phyloP scores from a whole-genome alignment of 192 early-diverging fungal species.

The Piromyces sp. region DNA sequence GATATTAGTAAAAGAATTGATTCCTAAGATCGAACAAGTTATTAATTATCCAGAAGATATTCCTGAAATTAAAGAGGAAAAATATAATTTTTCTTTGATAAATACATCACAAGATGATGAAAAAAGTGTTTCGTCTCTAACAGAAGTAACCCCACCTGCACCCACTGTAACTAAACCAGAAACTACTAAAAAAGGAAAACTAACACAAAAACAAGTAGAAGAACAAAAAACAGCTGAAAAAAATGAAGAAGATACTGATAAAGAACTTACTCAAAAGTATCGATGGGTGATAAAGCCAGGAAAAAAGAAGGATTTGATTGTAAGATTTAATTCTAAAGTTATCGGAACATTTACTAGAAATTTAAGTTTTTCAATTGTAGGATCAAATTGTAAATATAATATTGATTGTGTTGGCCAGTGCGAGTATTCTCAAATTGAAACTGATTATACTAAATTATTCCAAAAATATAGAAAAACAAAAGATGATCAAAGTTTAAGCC shows the following conservation, averaged over 20 bases:
- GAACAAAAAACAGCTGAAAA: slow-evolving; percentile 4
- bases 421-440: slow-evolving; percentile 22
- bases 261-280: slow-evolving; percentile 12
- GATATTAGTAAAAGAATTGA: neutral
- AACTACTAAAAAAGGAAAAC: neutral
- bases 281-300: slow-evolving; percentile 31
- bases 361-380: slow-evolving; percentile 30
- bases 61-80: neutral
- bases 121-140: neutral
- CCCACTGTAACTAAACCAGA: neutral
- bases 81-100: neutral
- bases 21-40: neutral
- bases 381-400: slow-evolving; percentile 13
- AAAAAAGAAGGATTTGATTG: slow-evolving; percentile 23
- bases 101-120: neutral
- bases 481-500: slow-evolving; percentile 24
- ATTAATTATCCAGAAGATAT: neutral
- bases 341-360: slow-evolving; percentile 25
- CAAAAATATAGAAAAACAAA: slow-evolving; percentile 22
- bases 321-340: slow-evolving; percentile 26
- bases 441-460: slow-evolving; percentile 27
- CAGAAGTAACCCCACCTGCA: neutral
- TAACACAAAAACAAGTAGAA: slow-evolving; percentile 1
- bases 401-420: slow-evolving; percentile 24
- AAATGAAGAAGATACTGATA: slow-evolving; percentile 14